These are phyloP conservation scores for Sordariomycetes sp. DNA, from an alignment of 2,329 filamentous ascomycete species.

Conservation along the genomic window DNA sequence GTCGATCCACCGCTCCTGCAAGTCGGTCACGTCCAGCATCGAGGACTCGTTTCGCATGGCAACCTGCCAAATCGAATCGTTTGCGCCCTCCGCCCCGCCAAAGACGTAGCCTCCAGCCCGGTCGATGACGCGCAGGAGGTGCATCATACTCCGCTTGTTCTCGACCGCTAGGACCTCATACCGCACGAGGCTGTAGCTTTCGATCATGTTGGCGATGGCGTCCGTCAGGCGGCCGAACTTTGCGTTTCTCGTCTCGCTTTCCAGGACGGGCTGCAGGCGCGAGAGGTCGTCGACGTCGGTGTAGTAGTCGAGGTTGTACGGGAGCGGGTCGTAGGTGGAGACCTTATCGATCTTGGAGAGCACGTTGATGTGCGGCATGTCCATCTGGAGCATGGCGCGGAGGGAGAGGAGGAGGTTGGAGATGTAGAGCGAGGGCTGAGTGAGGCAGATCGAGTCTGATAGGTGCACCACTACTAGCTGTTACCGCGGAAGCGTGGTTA, in stretches of 20 bases:
- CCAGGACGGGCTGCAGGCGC: slow-evolving; percentile 69
- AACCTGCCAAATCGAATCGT: slow-evolving; percentile 94
- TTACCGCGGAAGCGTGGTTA: not conserved
- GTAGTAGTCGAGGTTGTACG: slow-evolving; percentile 94
- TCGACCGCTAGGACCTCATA: slow-evolving; percentile 94
- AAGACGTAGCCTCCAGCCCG: slow-evolving; percentile 89
- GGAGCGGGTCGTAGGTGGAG: slow-evolving; percentile 67
- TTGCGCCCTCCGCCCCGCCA: slow-evolving; percentile 77
- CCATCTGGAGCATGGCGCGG: slow-evolving; percentile 95
- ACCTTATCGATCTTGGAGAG: slow-evolving; percentile 97
- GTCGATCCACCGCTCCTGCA: slow-evolving; percentile 94
- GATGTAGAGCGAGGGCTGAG: slow-evolving; percentile 86
- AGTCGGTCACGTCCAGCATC: slow-evolving; percentile 70
- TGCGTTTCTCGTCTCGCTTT: slow-evolving; percentile 57
- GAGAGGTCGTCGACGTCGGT: slow-evolving; percentile 91
- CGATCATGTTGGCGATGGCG: slow-evolving; percentile 74
- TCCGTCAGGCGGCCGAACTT: slow-evolving; percentile 80
- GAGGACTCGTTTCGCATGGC: slow-evolving; percentile 70
- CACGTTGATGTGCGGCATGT: slow-evolving; percentile 90
- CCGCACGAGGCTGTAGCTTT: slow-evolving; percentile 77
- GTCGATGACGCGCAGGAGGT: slow-evolving; percentile 77
- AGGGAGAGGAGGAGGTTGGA: slow-evolving; percentile 87
- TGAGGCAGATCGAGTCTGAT: slow-evolving; percentile 87
- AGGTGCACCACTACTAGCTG: slow-evolving; percentile 90
- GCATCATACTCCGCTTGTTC: slow-evolving; percentile 95